phyloP scores from a whole-genome alignment of 1,284 basidiomycete species.

The Amanita bisporigera region DNA sequence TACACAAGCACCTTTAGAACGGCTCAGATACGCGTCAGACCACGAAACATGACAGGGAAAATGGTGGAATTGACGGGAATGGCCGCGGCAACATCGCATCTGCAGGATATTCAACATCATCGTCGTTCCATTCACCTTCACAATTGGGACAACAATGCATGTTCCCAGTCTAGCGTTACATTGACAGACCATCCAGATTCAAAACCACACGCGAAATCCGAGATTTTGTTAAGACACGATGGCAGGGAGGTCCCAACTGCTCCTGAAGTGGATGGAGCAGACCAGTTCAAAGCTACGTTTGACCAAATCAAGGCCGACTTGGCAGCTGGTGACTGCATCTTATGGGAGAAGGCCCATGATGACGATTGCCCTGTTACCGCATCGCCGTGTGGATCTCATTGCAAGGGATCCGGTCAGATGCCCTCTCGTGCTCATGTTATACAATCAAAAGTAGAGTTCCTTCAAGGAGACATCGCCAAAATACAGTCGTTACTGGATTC shows the following conservation, averaged over 20 bases:
- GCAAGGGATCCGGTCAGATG: slow-evolving; percentile 36
- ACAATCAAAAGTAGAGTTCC: slow-evolving; percentile 64
- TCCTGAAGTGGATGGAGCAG: slow-evolving; percentile 58
- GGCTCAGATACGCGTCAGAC: slow-evolving; percentile 83
- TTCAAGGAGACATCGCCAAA: slow-evolving; percentile 63
- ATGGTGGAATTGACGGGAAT: slow-evolving; percentile 81
- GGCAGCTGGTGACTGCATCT: slow-evolving; percentile 52
- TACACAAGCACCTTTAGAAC: slow-evolving; percentile 94
- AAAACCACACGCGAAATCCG: slow-evolving; percentile 39
- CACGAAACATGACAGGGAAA: slow-evolving; percentile 67
- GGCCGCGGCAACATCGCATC: slow-evolving; percentile 82
- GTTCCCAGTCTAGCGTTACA: slow-evolving; percentile 48
- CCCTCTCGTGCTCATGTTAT: slow-evolving; percentile 64
- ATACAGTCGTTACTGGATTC: slow-evolving; percentile 71
- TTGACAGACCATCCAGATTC: slow-evolving; percentile 34
- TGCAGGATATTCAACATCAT: slow-evolving; percentile 63
- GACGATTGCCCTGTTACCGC: not conserved
- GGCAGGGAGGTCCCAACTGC: slow-evolving; percentile 52
- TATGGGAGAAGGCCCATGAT: slow-evolving; percentile 24
- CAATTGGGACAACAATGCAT: slow-evolving; percentile 53
- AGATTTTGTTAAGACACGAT: slow-evolving; percentile 30
- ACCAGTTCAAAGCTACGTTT: slow-evolving; percentile 81
- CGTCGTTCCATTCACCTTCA: slow-evolving; percentile 45
- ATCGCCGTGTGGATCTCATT: slow-evolving; percentile 23
- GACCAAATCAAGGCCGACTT: slow-evolving; percentile 86